phyloP scores from a whole-genome alignment of 139 green algal genomes.

The Volvox reticuliferus region DNA sequence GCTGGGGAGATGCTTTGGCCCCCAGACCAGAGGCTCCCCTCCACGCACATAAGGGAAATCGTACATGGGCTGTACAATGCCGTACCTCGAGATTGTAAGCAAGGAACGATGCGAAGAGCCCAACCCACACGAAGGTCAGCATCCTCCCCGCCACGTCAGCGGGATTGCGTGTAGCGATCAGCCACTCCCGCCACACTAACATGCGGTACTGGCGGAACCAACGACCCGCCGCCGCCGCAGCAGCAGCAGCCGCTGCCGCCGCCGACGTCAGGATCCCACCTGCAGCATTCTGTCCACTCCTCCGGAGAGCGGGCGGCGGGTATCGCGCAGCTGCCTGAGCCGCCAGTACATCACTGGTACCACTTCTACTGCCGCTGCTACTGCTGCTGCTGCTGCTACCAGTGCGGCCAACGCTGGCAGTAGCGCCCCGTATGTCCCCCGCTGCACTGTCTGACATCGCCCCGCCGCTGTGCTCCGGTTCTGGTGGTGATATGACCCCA shows the following conservation, averaged over 20 bases:
- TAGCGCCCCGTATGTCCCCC: neutral
- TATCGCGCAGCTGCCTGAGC: neutral
- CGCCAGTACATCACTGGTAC: neutral
- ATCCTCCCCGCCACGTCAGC: conserved; percentile 72
- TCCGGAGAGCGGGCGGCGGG: neutral
- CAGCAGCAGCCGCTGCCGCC: neutral
- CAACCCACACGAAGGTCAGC: conserved; percentile 76
- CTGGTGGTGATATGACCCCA: neutral
- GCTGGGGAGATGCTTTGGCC: too few relatives aligned
- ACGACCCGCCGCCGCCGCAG: neutral
- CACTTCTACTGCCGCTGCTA: neutral
- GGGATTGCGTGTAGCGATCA: conserved; percentile 71
- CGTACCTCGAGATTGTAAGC: conserved; percentile 38
- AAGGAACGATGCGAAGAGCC: conserved; percentile 52
- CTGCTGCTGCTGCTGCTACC: neutral
- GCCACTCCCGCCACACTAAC: conserved; percentile 56
- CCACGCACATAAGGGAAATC: too few relatives aligned
- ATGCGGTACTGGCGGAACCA: conserved; percentile 43
- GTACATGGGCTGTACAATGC: too few relatives aligned
- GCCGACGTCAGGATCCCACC: neutral
- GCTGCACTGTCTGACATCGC: too few relatives aligned
- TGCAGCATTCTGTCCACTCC: neutral
- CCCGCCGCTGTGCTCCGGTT: neutral
- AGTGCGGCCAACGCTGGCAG: neutral
- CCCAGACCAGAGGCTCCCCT: too few relatives aligned